Evolutionary conservation across 2,329 filamentous ascomycete genomes (phyloP).

Genomic region (Talaromyces sp.): DNA sequence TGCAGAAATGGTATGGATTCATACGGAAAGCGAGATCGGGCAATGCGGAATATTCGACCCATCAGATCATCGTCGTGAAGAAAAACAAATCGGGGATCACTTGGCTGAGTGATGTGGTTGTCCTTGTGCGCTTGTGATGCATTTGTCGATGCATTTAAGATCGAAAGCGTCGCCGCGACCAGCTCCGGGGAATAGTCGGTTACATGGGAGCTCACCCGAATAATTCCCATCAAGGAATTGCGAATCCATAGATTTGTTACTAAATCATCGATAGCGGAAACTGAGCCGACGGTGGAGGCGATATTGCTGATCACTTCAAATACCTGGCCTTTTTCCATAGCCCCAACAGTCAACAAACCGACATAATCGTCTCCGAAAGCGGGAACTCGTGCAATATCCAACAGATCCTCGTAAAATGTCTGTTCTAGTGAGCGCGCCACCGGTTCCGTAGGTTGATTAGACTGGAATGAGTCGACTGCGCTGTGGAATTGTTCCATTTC

Average conservation of each 20-base stretch:
- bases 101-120: slow-evolving; percentile 18
- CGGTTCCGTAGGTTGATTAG: slow-evolving; percentile 30
- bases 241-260: slow-evolving; percentile 61
- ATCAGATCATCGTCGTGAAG: slow-evolving; percentile 55
- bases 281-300: slow-evolving; percentile 40
- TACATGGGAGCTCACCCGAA: slow-evolving; percentile 61
- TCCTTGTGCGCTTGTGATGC: slow-evolving; percentile 18
- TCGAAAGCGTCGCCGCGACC: slow-evolving; percentile 59
- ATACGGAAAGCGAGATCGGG: slow-evolving; percentile 75
- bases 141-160: slow-evolving; percentile 49
- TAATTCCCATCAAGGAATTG: slow-evolving; percentile 61
- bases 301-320: slow-evolving; percentile 46
- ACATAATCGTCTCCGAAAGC: slow-evolving; percentile 45
- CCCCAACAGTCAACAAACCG: slow-evolving; percentile 42
- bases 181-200: slow-evolving; percentile 70
- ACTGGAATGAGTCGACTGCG: slow-evolving; percentile 38
- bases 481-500: slow-evolving; percentile 40
- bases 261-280: slow-evolving; percentile 47
- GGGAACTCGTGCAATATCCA: slow-evolving; percentile 41
- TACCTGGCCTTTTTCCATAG: slow-evolving; percentile 43
- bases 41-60: slow-evolving; percentile 58
- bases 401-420: slow-evolving; percentile 44
- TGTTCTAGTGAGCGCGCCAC: slow-evolving; percentile 30
- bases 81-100: slow-evolving; percentile 47
- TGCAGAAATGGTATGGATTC: slow-evolving; percentile 75